Base-by-base conservation (phyloP, 1,284 basidiomycete species). In the Rhodotorula sp. region DNA sequence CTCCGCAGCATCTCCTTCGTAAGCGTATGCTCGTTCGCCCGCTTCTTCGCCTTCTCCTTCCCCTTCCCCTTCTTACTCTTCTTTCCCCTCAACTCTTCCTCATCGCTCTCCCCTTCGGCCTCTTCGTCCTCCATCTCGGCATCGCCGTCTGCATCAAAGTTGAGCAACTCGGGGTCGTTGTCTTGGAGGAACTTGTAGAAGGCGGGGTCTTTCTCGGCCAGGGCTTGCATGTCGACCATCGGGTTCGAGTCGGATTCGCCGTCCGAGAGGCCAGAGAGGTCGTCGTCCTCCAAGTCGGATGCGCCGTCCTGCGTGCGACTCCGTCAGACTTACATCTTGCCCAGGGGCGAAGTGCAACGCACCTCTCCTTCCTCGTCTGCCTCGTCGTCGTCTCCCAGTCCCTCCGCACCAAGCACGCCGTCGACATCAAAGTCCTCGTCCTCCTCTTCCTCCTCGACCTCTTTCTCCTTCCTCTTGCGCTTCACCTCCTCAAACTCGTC, bases 161-260 rank as follows among this genome's bases (percentile, higher is more conserved):
- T 84, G 10, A 99, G 84, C 44, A 99, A 83, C 64, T 94, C 92
- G 65, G 85, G 83, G 81, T 99, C 95, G 79, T 99, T 95, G 81
- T 98, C 92, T 82, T 96, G 89, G 11, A 99, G 84, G 79, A 96
- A 99, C 81, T 96, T 94, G 88, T 88, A 99, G 83, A 99, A 99
- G 77, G 97, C 95, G 26, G 95, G 95, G 80, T 99, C 96, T 80
- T 92, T 95, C 81, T 95, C 90, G 20, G 90, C 90, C 51, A 99
- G 85, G 77, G 91, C 89, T 59, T 91, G 89, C n/a, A 99, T 86
- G 65, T 97, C 89, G 57, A 87, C 80, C 57, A 90, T 82, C 81
- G 95, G 93, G 13, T 67, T 48, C 4, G 60, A 31, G 24, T 40
- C 46, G 22, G 59, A 64, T 13, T 72, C 77, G 37, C 71, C 73